These are phyloP conservation scores for Yamadazyma taylorii DNA, from an alignment of 1,139 yeast genomes.

Conservation along the genomic window DNA sequence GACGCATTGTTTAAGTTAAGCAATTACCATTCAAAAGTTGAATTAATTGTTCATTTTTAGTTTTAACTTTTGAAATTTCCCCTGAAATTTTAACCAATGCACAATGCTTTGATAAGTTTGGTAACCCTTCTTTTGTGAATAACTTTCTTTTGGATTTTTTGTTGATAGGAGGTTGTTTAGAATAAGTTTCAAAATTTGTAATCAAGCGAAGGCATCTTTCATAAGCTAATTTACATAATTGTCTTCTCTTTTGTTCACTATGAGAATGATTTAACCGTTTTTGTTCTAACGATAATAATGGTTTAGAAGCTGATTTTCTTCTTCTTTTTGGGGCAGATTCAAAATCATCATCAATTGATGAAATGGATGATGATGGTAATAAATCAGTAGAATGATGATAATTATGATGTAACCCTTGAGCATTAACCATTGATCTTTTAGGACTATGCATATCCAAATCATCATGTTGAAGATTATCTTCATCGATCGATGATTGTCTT, in stretches of 20 bases:
- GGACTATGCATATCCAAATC: conserved; percentile 15
- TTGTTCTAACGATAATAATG: conserved; percentile 60
- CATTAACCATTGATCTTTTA: background rate
- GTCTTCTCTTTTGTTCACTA: conserved; percentile 76
- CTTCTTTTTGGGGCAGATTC: conserved; percentile 22
- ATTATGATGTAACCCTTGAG: background rate
- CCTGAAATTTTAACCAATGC: conserved; percentile 45
- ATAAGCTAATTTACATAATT: conserved; percentile 64
- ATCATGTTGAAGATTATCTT: conserved; percentile 4
- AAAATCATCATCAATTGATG: conserved; percentile 9
- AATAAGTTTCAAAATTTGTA: conserved; percentile 43
- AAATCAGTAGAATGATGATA: background rate
- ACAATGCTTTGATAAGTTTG: conserved; percentile 47
- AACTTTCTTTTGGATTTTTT: conserved; percentile 44
- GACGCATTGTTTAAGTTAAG: no score
- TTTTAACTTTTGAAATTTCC: conserved; percentile 38
- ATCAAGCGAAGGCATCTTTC: conserved; percentile 48
- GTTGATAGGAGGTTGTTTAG: conserved; percentile 27
- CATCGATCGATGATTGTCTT: conserved; percentile 23
- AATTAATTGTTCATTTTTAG: conserved; percentile 35
- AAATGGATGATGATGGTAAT: background rate
- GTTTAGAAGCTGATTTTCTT: conserved; percentile 40
- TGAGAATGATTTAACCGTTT: conserved; percentile 71
- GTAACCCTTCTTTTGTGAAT: conserved; percentile 47
- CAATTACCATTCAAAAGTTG: conserved; percentile 1